These are phyloP conservation scores for Wickerhamomyces bovis DNA, from an alignment of 805 yeast species.

Conservation along the genomic window DNA sequence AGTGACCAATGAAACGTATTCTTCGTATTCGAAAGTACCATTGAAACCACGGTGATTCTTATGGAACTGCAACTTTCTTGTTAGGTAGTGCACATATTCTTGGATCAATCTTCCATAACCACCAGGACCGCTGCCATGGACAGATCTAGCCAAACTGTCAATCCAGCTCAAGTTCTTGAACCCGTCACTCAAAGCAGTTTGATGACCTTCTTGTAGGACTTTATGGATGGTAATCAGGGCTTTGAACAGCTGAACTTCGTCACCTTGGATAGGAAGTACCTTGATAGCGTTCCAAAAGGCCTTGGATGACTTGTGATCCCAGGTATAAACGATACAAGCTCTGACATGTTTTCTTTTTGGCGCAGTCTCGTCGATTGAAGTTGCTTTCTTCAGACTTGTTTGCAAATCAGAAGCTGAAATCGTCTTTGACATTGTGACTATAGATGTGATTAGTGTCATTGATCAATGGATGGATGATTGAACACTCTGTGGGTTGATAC, in stretches of 20 bases:
- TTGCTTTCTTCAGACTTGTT: constrained; percentile 62
- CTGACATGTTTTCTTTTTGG: constrained; percentile 96
- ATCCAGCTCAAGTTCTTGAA: constrained; percentile 74
- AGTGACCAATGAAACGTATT: constrained; percentile 78
- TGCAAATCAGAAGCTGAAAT: constrained; percentile 34
- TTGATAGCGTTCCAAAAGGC: constrained; percentile 84
- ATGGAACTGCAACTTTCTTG: constrained; percentile 77
- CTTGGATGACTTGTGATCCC: constrained; percentile 86
- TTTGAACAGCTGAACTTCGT: constrained; percentile 81
- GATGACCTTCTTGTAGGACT: constrained; percentile 97
- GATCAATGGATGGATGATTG: neutral
- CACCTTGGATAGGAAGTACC: constrained; percentile 70
- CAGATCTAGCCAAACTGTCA: constrained; percentile 57
- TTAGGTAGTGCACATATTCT: constrained; percentile 67
- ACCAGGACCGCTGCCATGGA: constrained; percentile 33
- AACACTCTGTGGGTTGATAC: too few relatives aligned
- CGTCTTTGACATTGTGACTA: constrained; percentile 18
- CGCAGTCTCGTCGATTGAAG: constrained; percentile 78
- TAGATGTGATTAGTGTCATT: neutral
- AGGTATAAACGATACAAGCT: constrained; percentile 90
- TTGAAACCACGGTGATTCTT: constrained; percentile 81
- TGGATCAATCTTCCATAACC: constrained; percentile 68
- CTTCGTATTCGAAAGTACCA: constrained; percentile 95
- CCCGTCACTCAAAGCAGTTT: constrained; percentile 73
- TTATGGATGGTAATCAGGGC: constrained; percentile 82